Evolutionary conservation across 371 early-diverging fungal genomes (phyloP), one percentile per base, ranked within the genome.

Genomic region (Haplosporangium sp.): DNA sequence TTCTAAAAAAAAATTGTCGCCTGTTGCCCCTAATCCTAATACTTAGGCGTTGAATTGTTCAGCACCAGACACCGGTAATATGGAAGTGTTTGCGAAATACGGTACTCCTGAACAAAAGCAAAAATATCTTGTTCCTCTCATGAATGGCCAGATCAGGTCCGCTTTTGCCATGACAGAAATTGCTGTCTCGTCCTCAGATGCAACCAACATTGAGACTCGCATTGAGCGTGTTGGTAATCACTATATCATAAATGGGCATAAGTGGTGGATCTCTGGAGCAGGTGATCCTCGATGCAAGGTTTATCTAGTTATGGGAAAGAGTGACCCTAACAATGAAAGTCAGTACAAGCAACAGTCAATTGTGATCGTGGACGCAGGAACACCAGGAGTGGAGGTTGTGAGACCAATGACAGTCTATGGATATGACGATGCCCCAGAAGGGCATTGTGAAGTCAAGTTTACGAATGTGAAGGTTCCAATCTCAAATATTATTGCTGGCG

Each of bases 131-230:
- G 84, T 83, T 50, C 97, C 97, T 34, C 86, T 98, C 65, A 76
- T 98, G 85, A 86, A 91, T 37, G 97, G 97, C 63, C 86, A 92
- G 85, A 97, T 98, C 79, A 91, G 99, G 20, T 96, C 96, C 19
- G 97, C 97, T 11, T 98, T 98, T 85, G 97, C 97, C 69, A 98
- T 98, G 98, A 97, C 98, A 19, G 99, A 98, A 83, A 93, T 94
- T 9, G 86, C 79, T 0, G 97, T 97, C 20, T 96, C 99, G 2
- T 95, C 95, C 17, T 96, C 97, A 47, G 98, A 98, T 84, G 99
- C 99, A 0, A 96, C 97, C 74, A 97, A 97, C 86, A 97, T 98
- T 69, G 92, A 93, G 76, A 93, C 95, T 47, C 82, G 83, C 39
- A 96, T 97, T 69, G 86, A 85, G 73, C 89, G 89, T 52, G 84